These are phyloP conservation scores for Erigeron canadensis DNA, from an alignment of 129 eudicot species.

Conservation along the genomic window DNA sequence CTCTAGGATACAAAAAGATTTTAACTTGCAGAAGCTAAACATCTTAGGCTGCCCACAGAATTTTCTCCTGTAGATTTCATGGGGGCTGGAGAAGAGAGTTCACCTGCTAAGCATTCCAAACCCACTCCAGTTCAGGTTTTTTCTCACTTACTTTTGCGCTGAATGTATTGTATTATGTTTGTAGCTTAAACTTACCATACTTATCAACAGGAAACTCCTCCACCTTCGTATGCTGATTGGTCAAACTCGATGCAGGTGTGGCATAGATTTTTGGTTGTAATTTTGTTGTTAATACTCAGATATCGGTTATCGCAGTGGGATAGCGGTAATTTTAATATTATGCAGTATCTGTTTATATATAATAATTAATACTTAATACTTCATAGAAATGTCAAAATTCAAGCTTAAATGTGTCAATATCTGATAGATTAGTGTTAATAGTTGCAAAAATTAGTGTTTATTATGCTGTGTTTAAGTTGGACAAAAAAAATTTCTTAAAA, in stretches of 20 bases:
- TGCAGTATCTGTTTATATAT: too few species aligned
- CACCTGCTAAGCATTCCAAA: conserved; percentile 73
- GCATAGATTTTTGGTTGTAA: conserved; percentile 15
- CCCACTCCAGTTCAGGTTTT: conserved; percentile 67
- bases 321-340: too few species aligned
- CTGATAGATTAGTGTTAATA: too few species aligned
- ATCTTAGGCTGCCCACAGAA: conserved; percentile 22
- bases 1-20: conserved; percentile 18
- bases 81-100: conserved; percentile 82
- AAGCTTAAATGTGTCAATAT: too few species aligned
- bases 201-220: conserved; percentile 58
- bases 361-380: too few species aligned
- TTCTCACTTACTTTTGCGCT: conserved; percentile 6
- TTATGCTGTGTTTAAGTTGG: too few species aligned
- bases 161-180: conserved; percentile 4
- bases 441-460: too few species aligned
- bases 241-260: conserved; percentile 91
- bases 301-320: too few species aligned
- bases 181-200: background rate
- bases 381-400: too few species aligned
- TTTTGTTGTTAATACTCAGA: too few species aligned
- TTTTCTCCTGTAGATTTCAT: conserved; percentile 30
- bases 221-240: conserved; percentile 86
- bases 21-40: conserved; percentile 13
- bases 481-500: too few species aligned